phyloP scores from a whole-genome alignment of 306 rosid species.

The Mimosa pudica region DNA sequence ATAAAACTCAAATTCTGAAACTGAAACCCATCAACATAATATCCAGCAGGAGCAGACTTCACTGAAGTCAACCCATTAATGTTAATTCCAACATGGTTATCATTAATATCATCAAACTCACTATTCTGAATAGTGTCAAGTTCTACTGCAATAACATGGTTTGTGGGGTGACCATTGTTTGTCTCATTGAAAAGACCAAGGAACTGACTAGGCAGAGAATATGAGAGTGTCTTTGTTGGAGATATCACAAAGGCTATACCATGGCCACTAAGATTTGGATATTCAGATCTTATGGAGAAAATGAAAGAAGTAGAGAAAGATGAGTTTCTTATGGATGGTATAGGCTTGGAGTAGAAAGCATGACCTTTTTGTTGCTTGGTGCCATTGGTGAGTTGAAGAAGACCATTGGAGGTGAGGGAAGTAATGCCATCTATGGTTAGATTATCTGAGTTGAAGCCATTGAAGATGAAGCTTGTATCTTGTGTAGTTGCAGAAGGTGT shows the following conservation, averaged over 20 bases:
- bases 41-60: slow-evolving; percentile 44
- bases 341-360: slow-evolving; percentile 54
- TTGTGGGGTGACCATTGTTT: slow-evolving; percentile 46
- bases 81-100: slow-evolving; percentile 73
- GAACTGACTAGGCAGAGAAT: slow-evolving; percentile 45
- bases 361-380: slow-evolving; percentile 53
- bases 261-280: slow-evolving; percentile 49
- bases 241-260: slow-evolving; percentile 64
- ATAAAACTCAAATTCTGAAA: slow-evolving; percentile 45
- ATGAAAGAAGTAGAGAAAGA: slow-evolving; percentile 67
- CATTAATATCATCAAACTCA: slow-evolving; percentile 58
- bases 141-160: slow-evolving; percentile 59
- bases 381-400: slow-evolving; percentile 59
- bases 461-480: slow-evolving; percentile 47
- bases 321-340: slow-evolving; percentile 47
- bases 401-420: slow-evolving; percentile 44
- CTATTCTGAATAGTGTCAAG: slow-evolving; percentile 54
- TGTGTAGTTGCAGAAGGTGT: slow-evolving; percentile 28
- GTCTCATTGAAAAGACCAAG: slow-evolving; percentile 59
- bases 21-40: slow-evolving; percentile 29
- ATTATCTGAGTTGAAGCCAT: slow-evolving; percentile 49
- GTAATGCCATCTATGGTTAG: slow-evolving; percentile 58
- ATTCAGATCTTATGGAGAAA: slow-evolving; percentile 53
- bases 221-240: slow-evolving; percentile 48
- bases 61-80: slow-evolving; percentile 51